Evolutionary conservation across 306 rosid species (phyloP).

Genomic region (Dalbergia cochinchinensis): DNA sequence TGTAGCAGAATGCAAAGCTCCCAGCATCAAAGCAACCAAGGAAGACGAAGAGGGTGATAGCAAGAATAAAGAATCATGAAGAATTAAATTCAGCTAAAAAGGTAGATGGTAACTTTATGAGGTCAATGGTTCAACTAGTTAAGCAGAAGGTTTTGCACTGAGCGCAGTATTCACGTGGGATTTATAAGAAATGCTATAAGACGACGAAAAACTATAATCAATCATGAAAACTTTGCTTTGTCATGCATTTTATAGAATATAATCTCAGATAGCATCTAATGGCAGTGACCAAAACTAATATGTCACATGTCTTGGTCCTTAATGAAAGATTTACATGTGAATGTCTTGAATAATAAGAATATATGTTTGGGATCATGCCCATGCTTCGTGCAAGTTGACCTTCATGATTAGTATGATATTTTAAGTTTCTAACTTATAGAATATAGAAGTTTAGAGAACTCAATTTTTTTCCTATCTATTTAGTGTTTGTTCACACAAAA

Average conservation of each 20-base stretch:
- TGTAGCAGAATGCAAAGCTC: not conserved
- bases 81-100: not conserved
- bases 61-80: not conserved
- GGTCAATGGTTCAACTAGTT: not conserved
- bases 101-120: not conserved
- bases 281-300: not conserved
- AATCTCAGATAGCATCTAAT: not conserved
- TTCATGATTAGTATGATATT: not conserved
- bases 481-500: constrained; percentile 8
- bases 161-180: not conserved
- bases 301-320: not conserved
- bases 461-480: not conserved
- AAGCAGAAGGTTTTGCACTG: not conserved
- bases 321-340: not conserved
- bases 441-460: not conserved
- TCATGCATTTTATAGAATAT: not conserved
- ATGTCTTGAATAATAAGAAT: not conserved
- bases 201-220: not conserved
- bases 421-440: not conserved
- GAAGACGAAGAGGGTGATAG: not conserved
- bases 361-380: not conserved
- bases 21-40: not conserved
- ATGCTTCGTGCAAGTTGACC: constrained; percentile 33
- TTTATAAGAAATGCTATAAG: not conserved
- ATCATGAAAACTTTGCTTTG: not conserved